Evolutionary conservation across 2,329 filamentous ascomycete species (phyloP).

Genomic region (Fonsecaea nubica): DNA sequence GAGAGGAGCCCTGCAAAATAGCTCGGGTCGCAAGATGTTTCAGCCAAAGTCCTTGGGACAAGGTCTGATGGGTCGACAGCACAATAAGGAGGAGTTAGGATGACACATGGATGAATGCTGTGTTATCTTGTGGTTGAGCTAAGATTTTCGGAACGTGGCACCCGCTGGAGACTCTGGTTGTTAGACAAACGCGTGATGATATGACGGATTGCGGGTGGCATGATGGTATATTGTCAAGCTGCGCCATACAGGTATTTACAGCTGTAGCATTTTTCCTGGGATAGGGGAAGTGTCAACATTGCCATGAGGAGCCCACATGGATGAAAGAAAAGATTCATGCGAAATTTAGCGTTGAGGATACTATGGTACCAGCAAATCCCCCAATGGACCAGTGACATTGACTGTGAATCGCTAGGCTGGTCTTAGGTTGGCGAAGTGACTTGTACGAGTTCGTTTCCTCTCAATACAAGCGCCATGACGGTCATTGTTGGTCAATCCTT

Average conservation of each 20-base stretch:
- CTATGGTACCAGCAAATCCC: neutral
- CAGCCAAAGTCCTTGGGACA: neutral
- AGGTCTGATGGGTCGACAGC: neutral
- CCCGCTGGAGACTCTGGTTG: neutral
- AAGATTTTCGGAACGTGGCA: slow-evolving; percentile 1
- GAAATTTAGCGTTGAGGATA: neutral
- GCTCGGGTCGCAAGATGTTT: slow-evolving; percentile 7
- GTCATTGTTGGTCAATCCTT: neutral
- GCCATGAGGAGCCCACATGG: neutral
- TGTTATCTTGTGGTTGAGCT: neutral
- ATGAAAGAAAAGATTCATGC: neutral
- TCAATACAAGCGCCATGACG: neutral
- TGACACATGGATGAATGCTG: neutral
- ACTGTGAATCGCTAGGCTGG: neutral
- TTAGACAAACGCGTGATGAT: neutral
- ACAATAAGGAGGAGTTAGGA: neutral
- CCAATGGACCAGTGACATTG: neutral
- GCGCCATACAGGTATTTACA: neutral
- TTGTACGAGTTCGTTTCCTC: too few relatives aligned
- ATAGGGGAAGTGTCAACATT: neutral
- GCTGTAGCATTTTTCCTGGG: neutral
- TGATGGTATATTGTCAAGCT: neutral
- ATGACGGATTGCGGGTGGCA: neutral
- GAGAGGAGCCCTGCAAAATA: neutral
- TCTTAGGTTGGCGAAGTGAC: neutral